Percentiles rank a stretch among this genome's conserved stretches.
Evolutionary conservation across 2,329 filamentous ascomycete genomes (phyloP).

Genomic region (Colletotrichum noveboracense): DNA sequence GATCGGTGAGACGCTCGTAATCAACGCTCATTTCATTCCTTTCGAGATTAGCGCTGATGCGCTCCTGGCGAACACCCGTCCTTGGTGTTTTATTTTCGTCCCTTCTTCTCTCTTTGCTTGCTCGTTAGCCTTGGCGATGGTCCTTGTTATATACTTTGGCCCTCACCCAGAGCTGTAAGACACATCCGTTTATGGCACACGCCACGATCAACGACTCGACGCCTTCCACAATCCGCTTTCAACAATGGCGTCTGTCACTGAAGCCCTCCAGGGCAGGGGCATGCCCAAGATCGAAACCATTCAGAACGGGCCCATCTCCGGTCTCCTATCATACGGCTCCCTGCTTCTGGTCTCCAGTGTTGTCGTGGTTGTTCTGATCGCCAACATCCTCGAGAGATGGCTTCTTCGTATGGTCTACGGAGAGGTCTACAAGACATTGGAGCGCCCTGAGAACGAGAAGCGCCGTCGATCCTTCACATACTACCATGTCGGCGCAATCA

Average conservation of each 20-base stretch:
- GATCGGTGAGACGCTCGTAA: neutral
- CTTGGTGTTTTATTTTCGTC: neutral
- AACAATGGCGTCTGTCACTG: neutral
- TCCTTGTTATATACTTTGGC: neutral
- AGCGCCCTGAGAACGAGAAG: conserved; percentile 16
- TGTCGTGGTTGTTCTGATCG: conserved; percentile 12
- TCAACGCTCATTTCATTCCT: neutral
- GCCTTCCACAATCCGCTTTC: neutral
- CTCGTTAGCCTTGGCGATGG: neutral
- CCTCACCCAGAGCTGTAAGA: neutral
- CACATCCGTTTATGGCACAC: neutral
- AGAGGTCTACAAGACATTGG: neutral
- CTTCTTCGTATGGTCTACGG: conserved; percentile 14
- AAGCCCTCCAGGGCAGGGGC: neutral
- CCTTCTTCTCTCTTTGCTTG: neutral
- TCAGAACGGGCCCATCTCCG: conserved; percentile 8
- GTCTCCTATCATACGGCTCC: neutral
- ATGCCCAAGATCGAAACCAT: conserved; percentile 15
- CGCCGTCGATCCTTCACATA: conserved; percentile 21
- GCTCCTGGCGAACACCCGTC: neutral
- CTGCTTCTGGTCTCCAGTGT: conserved; percentile 18
- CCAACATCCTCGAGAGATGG: conserved; percentile 18
- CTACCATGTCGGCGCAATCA: conserved; percentile 21
- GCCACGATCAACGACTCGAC: neutral
- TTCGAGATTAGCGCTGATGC: neutral